phyloP scores from a whole-genome alignment of 495 filamentous ascomycete species.

The Penicillium samsonianum region DNA sequence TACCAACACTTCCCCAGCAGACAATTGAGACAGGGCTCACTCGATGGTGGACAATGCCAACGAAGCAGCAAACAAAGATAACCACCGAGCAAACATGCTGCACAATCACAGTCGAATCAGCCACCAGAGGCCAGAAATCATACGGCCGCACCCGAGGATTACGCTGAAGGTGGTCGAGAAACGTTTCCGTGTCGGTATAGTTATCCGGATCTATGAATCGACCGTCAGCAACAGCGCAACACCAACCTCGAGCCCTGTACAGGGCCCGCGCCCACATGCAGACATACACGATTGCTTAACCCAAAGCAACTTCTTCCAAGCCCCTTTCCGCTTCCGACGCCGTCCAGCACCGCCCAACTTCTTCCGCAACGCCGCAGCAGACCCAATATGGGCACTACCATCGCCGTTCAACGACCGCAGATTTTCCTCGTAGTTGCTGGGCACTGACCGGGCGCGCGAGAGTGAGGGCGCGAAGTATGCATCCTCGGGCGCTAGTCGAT shows the following conservation, averaged over 20 bases:
- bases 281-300: slow-evolving; percentile 89
- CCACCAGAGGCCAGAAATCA: slow-evolving; percentile 95
- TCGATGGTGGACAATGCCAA: slow-evolving; percentile 81
- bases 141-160: slow-evolving; percentile 94
- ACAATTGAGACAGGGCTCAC: slow-evolving; percentile 86
- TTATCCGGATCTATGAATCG: slow-evolving; percentile 85
- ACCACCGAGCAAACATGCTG: slow-evolving; percentile 93
- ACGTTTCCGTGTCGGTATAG: slow-evolving; percentile 94
- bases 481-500: slow-evolving; percentile 78
- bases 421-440: slow-evolving; percentile 42
- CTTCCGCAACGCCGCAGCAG: slow-evolving; percentile 42
- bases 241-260: background rate
- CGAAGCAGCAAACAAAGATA: slow-evolving; percentile 93
- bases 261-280: background rate
- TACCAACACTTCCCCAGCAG: slow-evolving; percentile 76
- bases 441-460: slow-evolving; percentile 53
- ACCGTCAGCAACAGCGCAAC: slow-evolving; percentile 10
- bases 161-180: slow-evolving; percentile 92
- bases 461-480: slow-evolving; percentile 66
- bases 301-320: slow-evolving; percentile 96
- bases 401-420: slow-evolving; percentile 36
- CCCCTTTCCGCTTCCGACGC: slow-evolving; percentile 64
- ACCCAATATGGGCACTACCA: slow-evolving; percentile 28
- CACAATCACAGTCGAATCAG: slow-evolving; percentile 93
- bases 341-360: slow-evolving; percentile 55